phyloP scores from a whole-genome alignment of 768 basidiomycete species.

The Cyclocybe aegerita region DNA sequence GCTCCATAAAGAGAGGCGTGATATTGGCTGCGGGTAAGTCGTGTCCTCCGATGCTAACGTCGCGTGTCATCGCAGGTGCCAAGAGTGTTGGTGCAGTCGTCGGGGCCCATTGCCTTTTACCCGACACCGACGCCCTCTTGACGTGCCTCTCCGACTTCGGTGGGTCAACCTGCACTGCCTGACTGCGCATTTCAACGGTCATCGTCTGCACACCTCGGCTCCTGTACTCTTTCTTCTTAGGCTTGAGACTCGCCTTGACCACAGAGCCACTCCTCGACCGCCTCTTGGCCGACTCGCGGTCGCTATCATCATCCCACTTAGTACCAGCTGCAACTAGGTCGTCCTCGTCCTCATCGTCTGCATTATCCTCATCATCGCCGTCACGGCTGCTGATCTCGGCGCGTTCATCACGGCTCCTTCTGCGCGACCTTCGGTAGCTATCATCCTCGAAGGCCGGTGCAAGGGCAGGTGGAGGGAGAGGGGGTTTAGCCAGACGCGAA shows the following conservation, averaged over 20 bases:
- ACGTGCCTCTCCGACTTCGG: conserved; percentile 12
- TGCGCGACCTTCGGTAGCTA: conserved; percentile 32
- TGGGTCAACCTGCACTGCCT: conserved; percentile 58
- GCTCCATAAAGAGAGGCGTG: conserved; percentile 15
- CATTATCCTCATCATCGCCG: conserved; percentile 80
- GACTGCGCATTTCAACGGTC: conserved; percentile 48
- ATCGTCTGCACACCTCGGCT: conserved; percentile 73
- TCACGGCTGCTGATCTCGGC: conserved; percentile 74
- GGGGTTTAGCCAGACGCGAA: conserved; percentile 53
- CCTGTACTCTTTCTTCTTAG: conserved; percentile 56
- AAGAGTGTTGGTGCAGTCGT: conserved; percentile 19
- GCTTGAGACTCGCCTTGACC: conserved; percentile 32
- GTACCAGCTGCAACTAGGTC: conserved; percentile 30
- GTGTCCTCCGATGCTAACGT: conserved; percentile 16
- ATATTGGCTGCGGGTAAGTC: conserved; percentile 18
- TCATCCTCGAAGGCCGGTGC: conserved; percentile 53
- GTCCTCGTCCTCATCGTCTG: conserved; percentile 54
- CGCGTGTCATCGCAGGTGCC: conserved; percentile 24
- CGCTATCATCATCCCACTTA: conserved; percentile 35
- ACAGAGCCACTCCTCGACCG: conserved; percentile 37
- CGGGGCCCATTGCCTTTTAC: conserved; percentile 28
- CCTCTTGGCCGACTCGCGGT: conserved; percentile 29
- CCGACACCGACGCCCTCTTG: conserved; percentile 17
- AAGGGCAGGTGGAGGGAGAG: conserved; percentile 34
- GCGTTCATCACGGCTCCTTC: conserved; percentile 51